Evolutionary conservation across 805 yeast genomes (phyloP), one percentile per base, ranked within the genome.

Genomic region (Cyberlindnera xylosilytica): DNA sequence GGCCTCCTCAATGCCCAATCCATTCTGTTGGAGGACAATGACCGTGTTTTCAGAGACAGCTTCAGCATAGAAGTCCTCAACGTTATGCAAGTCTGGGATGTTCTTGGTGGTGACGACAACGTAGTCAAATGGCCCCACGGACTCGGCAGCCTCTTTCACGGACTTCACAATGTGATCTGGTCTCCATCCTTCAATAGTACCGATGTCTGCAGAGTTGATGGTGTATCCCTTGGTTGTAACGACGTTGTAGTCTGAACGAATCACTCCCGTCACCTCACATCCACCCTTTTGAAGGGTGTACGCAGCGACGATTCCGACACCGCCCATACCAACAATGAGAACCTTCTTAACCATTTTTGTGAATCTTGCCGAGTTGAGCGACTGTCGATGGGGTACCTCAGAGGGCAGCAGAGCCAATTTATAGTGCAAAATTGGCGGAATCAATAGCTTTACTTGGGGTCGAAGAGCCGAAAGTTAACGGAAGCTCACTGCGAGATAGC

Each of bases 271-370:
- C 13, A 48, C 49, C 20, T 45, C 49, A 28, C 41, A 38, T 12
- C 44, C 49, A 4, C 37, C 41, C 6, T 20, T 24, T 13, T 45
- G 49, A 13, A 86, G 65, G 0, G 83, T 76, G 38, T 79, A 73
- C 0, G 91, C 85, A 4, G 82, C 81, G 32, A 85, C 74, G 29
- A 83, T 68, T 22, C 95, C 95, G 11, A 86, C 90, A 31, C 91
- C 95, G 15, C 95, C 95, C 39, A 85, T 68, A 3, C 95, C 95
- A 20, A 86, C 69, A 9, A 84, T 61, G 18, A 83, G 65, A 4
- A 80, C 74, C 36, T 70, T 60, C 13, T 24, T 41, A 7, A 30
- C 18, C 41, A 36, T 44, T 2, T 7, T 34, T 8, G 29, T 9
- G 11, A 8, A 22, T 22, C 10, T 10, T 8, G 24, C 10, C 10